phyloP scores from a whole-genome alignment of 768 basidiomycete species.

The Panaeolus papilionaceus region DNA sequence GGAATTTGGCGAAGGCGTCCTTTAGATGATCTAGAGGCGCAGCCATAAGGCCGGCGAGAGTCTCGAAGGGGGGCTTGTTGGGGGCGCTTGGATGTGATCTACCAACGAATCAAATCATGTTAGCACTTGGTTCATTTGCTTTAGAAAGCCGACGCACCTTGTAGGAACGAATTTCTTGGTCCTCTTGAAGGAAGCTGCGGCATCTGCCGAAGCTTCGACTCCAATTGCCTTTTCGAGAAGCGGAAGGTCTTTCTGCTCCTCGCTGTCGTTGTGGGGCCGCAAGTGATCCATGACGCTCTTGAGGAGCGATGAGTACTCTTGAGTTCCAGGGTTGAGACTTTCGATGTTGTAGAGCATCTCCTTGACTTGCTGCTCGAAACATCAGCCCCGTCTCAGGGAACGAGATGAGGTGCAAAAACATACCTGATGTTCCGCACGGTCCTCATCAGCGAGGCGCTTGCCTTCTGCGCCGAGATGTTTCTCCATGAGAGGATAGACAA shows the following conservation, averaged over 20 bases:
- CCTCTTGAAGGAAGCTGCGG: conserved; percentile 52
- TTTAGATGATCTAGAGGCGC: conserved; percentile 64
- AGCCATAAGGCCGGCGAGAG: conserved; percentile 55
- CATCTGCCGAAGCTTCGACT: conserved; percentile 35
- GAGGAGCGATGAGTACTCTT: conserved; percentile 49
- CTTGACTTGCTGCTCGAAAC: conserved; percentile 36
- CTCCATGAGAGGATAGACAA: conserved; percentile 60
- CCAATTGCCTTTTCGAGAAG: conserved; percentile 55
- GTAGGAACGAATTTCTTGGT: conserved; percentile 73
- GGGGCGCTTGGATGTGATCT: conserved; percentile 42
- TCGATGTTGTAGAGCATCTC: conserved; percentile 54
- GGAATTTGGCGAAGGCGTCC: conserved; percentile 60
- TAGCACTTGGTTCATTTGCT: not conserved
- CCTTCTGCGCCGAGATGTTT: conserved; percentile 52
- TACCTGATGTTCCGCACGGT: conserved; percentile 53
- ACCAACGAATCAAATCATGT: not conserved
- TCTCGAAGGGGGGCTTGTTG: conserved; percentile 66
- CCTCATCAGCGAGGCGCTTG: conserved; percentile 46
- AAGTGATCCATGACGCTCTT: conserved; percentile 54
- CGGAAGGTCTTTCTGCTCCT: conserved; percentile 64
- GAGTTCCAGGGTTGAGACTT: conserved; percentile 45
- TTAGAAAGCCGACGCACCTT: conserved; percentile 43
- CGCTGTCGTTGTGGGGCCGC: conserved; percentile 59
- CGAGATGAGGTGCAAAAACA: not conserved
- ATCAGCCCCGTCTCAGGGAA: not conserved